Conservation (phyloP, 257 asterid genomes). For the Solanum microdontum region DNA sequence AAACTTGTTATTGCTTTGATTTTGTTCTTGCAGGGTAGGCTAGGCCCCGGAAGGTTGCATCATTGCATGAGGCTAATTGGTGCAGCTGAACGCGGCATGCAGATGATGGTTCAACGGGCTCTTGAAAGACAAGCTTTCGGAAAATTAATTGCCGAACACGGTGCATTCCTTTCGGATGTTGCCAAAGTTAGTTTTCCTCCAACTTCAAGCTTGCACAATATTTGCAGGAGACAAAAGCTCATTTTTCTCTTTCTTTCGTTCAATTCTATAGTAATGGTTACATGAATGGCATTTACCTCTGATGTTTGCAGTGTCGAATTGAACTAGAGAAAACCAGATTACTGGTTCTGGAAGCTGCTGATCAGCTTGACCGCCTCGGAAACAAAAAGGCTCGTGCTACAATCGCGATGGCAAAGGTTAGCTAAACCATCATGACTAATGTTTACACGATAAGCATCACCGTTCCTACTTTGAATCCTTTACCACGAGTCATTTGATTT, state of each 20-base stretch:
- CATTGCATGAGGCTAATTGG: slow-evolving; percentile 98
- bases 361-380: slow-evolving; percentile 85
- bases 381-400: slow-evolving; percentile 75
- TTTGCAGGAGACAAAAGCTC: background rate
- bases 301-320: slow-evolving; percentile 58
- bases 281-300: background rate
- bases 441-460: background rate
- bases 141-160: slow-evolving; percentile 78
- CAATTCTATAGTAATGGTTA: background rate
- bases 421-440: background rate
- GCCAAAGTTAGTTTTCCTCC: slow-evolving; percentile 27
- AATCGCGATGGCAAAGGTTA: slow-evolving; percentile 94
- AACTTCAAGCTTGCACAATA: background rate
- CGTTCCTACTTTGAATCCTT: background rate
- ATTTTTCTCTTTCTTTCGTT: background rate
- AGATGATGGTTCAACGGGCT: slow-evolving; percentile 79
- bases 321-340: slow-evolving; percentile 78
- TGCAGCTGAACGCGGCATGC: slow-evolving; percentile 96
- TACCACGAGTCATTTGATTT: background rate
- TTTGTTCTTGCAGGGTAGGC: slow-evolving; percentile 56
- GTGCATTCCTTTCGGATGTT: slow-evolving; percentile 78
- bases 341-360: slow-evolving; percentile 94
- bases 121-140: slow-evolving; percentile 61
- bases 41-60: slow-evolving; percentile 96
- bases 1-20: background rate